phyloP scores from a whole-genome alignment of 345 rosid genomes.

The Litchi chinensis region DNA sequence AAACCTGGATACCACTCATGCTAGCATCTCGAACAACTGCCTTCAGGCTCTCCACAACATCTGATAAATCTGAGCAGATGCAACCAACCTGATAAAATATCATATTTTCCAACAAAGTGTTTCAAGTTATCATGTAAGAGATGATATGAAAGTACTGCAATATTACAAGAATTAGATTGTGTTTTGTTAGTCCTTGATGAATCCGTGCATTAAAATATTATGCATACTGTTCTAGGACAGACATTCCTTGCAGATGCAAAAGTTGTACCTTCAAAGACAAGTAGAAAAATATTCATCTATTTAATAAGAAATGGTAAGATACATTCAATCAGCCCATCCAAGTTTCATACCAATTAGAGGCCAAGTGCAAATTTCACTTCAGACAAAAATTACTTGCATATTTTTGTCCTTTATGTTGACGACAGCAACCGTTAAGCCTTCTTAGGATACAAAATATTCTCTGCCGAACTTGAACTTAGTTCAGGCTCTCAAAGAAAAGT shows the following conservation, averaged over 20 bases:
- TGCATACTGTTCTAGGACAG: not conserved
- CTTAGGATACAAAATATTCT: not conserved
- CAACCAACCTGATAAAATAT: conserved; percentile 58
- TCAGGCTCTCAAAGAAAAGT: not conserved
- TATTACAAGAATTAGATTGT: not conserved
- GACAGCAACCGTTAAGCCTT: too few relatives aligned
- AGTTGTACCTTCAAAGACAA: not conserved
- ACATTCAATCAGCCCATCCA: not conserved
- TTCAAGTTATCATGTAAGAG: not conserved
- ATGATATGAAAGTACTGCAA: not conserved
- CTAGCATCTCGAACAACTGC: conserved; percentile 36
- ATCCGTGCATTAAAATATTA: not conserved
- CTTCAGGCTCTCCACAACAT: conserved; percentile 51
- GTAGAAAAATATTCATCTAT: not conserved
- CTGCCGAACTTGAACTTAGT: not conserved
- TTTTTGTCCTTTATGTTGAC: too few relatives aligned
- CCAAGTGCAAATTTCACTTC: not conserved
- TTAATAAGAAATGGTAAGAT: not conserved
- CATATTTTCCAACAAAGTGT: conserved; percentile 8
- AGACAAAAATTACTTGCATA: not conserved
- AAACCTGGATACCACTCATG: conserved; percentile 52
- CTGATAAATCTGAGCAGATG: conserved; percentile 52
- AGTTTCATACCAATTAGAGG: not conserved
- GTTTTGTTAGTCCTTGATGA: not conserved
- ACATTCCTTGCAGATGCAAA: not conserved